A percentile compares a stretch with the other conserved stretches of the same genome.
Conservation (phyloP, 2,329 filamentous ascomycete species). For the Scedosporium boydii region DNA sequence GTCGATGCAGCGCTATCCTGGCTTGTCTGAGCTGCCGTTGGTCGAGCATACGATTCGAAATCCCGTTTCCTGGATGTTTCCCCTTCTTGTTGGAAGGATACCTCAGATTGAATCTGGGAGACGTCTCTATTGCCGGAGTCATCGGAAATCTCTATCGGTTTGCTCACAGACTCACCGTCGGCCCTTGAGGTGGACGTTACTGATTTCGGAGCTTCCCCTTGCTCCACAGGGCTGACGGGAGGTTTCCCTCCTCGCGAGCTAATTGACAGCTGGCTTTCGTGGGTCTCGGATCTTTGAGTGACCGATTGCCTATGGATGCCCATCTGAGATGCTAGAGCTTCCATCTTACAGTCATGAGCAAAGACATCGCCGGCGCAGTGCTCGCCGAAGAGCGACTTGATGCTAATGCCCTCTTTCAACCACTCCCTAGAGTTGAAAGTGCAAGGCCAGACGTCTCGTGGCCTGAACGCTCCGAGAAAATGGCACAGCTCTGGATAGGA, state of each 20-base stretch:
- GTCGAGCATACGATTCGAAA: neutral
- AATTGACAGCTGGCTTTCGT: neutral
- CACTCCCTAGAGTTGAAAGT: constrained; percentile 59
- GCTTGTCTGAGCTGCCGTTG: neutral
- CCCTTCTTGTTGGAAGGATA: neutral
- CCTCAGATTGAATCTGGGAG: neutral
- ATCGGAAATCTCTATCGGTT: neutral
- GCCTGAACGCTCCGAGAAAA: constrained; percentile 58
- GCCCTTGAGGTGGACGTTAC: too few relatives aligned
- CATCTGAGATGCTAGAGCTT: neutral
- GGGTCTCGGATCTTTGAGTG: neutral
- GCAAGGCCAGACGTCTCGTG: constrained; percentile 73
- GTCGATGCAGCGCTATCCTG: neutral
- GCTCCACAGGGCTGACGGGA: neutral
- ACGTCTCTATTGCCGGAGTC: neutral
- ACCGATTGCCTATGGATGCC: neutral
- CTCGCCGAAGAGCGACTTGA: constrained; percentile 61
- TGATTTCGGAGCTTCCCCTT: too few relatives aligned
- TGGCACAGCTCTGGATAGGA: constrained; percentile 72
- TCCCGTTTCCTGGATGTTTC: neutral
- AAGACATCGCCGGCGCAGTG: constrained; percentile 55
- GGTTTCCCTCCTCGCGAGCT: neutral
- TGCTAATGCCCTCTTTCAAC: constrained; percentile 49
- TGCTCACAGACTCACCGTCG: neutral
- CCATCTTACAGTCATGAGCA: constrained; percentile 44